Base-by-base conservation (phyloP, 2,329 filamentous ascomycete species). In the Beauveria brongniartii region DNA sequence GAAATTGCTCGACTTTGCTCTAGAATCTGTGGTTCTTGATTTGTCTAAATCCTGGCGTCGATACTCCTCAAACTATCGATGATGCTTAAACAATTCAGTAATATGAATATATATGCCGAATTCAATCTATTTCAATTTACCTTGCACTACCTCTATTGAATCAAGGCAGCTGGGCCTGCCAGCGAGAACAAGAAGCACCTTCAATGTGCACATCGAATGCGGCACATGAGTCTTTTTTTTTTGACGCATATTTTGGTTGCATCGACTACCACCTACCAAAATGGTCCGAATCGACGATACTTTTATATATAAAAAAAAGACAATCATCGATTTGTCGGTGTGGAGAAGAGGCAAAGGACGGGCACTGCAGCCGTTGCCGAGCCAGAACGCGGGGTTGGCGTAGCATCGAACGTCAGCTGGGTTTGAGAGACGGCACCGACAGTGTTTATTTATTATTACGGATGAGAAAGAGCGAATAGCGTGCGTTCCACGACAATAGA, bases 231-330 rank as follows among this genome's bases (percentile, higher is more conserved):
- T 10, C 14, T 14, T 37, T 37, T 5, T 37, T 14, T 37, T 37
- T 5, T 2, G 2, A 37, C 34, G 12, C 34, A 37, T 14, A 16
- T 46, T 6, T 22, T 46, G 3, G 41, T 52, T 53, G 47, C 56
- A 59, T 53, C 48, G 40, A 46, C 24, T 53, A 53, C n/a, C 56
- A 59, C 56, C 56, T 59, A 40, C 56, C 56, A 8, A 37, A 46
- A 30, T 28, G 34, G 47, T 59, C 26, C 30, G 24, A 24, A 12
- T 44, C 24, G 5, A 14, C 34, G 10, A 34, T 10, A 8, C 28
- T 30, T 30, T 30, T 28, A 28, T 7, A 8, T 28, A 28, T 4
- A 12, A 12, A 12, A 2, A 34, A 34, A 34, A 6, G 12, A 14
- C 34, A 14, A 37, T 37, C 34, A 37, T 37, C 12, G 5, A 37